Base-by-base conservation (phyloP, 768 basidiomycete genomes). In the Russula emetica region DNA sequence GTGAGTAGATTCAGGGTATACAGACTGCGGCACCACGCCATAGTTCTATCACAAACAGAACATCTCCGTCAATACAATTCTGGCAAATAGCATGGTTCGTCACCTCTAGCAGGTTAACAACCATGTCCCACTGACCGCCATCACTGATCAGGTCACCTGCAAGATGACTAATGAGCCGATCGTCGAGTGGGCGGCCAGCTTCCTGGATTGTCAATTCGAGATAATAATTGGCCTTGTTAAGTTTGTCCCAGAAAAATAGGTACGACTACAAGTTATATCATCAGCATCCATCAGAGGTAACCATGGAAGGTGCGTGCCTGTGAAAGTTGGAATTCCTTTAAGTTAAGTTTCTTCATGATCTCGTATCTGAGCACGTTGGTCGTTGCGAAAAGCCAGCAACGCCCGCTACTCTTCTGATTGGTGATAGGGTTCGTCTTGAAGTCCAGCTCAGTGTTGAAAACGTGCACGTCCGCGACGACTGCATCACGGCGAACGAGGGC, bases 101-200 rank as follows among this genome's bases (percentile, higher is more conserved):
- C 55, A 83, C 84, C 77, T 83, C 82, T 45, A 88, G 74, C 22
- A 88, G 70, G 72, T 86, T 87, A 52, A 84, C 81, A 6, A 80
- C 85, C 94, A 96, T 98, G 71, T 98, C 95, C 88, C 90, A 95
- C 73, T 96, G 94, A 9, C 94, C 95, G 55, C 94, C 94, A 71
- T 97, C 94, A 69, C 84, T 87, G 72, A 96, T 86, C 50, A 92
- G 90, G 64, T 88, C 88, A 8, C 75, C 71, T 10, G 89, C 82
- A 52, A 98, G 82, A 77, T 87, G 86, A 57, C 78, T 82, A 59
- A 97, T 78, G n/a, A 94, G 80, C 9, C 95, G 84, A 71, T 91
- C 86, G 59, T 96, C 91, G 56, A 95, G 76, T 0, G 91, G 87
- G 45, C 85, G 80, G 67, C 91, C 85, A 0, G 86, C 86, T 60